Evolutionary conservation across 116 monocot species (phyloP).

Genomic region (Posidonia oceanica): DNA sequence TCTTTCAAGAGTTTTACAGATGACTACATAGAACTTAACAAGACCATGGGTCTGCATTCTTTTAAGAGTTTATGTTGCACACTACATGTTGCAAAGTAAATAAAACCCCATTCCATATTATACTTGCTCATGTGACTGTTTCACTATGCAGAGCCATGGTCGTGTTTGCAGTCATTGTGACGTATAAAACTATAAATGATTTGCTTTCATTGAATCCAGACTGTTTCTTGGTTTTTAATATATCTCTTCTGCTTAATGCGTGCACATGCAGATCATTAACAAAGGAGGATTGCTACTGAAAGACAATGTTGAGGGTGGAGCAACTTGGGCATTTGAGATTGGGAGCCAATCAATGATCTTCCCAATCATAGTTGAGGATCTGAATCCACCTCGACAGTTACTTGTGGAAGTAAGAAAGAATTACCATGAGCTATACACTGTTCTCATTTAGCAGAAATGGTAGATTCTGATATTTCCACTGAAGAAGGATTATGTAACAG

Average conservation of each 20-base stretch:
- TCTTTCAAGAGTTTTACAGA: no score
- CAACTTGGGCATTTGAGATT: conserved; percentile 77
- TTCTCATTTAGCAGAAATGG: neutral
- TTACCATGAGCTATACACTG: neutral
- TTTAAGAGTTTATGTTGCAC: no score
- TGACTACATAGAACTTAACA: no score
- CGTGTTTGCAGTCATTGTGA: no score
- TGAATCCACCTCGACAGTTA: conserved; percentile 62
- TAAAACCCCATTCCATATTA: no score
- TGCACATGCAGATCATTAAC: conserved; percentile 27
- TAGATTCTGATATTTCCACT: neutral
- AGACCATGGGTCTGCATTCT: no score
- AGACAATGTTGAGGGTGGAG: conserved; percentile 63
- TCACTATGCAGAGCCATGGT: no score
- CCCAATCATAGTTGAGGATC: conserved; percentile 75
- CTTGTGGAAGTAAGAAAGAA: conserved; percentile 50
- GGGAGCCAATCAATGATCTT: conserved; percentile 52
- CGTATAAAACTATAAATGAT: no score
- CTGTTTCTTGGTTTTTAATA: neutral
- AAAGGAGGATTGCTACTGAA: conserved; percentile 40
- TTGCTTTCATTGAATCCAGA: no score
- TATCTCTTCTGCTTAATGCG: neutral
- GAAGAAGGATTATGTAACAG: neutral
- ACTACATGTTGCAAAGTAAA: no score
- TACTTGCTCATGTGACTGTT: no score